These are phyloP conservation scores for Daldinia sp. DNA, from an alignment of 2,329 filamentous ascomycete genomes.

Conservation along the genomic window DNA sequence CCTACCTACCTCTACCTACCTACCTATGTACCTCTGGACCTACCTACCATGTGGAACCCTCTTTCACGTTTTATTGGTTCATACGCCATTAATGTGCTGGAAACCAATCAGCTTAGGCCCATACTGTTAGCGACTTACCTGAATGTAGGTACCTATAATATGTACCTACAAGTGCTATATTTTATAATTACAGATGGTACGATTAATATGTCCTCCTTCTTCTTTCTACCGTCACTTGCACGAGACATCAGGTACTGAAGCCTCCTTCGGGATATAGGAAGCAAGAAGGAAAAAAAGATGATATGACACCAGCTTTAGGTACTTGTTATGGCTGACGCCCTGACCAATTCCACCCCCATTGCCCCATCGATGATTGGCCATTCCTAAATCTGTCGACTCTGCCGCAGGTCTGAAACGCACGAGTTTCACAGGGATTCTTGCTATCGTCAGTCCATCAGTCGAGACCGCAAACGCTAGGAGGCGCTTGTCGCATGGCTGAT, in stretches of 20 bases:
- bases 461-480: slow-evolving; percentile 24
- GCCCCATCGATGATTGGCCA: slow-evolving; percentile 29
- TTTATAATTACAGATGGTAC: slow-evolving; percentile 4
- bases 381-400: slow-evolving; percentile 54
- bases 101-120: not conserved
- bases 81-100: not conserved
- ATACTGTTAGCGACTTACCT: not conserved
- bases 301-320: not conserved
- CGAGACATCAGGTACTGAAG: not conserved
- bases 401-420: slow-evolving; percentile 62
- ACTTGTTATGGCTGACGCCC: slow-evolving; percentile 12
- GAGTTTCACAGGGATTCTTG: slow-evolving; percentile 51
- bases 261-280: not conserved
- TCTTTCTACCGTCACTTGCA: not conserved
- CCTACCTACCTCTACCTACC: no score
- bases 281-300: not conserved
- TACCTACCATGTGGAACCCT: no score
- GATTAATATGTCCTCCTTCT: not conserved
- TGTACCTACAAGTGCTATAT: not conserved
- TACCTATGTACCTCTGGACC: no score
- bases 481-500: slow-evolving; percentile 33
- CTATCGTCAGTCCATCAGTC: slow-evolving; percentile 38
- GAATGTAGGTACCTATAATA: not conserved
- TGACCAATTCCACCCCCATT: slow-evolving; percentile 2
- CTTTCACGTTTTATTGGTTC: not conserved